Evolutionary conservation across 495 filamentous ascomycete genomes (phyloP), one percentile per base, ranked within the genome.

Genomic region (Halenospora varia): DNA sequence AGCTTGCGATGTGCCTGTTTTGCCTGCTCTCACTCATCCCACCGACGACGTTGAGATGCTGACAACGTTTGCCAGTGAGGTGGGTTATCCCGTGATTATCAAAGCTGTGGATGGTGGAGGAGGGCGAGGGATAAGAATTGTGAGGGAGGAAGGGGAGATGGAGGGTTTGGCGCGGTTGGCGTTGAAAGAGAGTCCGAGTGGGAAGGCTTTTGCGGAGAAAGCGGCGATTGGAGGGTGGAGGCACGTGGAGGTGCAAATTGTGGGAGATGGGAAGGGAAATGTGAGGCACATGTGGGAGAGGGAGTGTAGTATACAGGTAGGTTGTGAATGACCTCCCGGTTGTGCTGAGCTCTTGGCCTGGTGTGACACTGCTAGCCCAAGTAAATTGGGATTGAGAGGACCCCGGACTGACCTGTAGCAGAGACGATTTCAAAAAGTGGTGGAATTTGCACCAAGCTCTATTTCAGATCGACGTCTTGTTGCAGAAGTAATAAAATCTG

Each of bases 381-480:
- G n/a, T n/a, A n/a, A n/a, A n/a, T n/a, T n/a, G n/a, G n/a, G n/a
- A n/a, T n/a, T n/a, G n/a, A n/a, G n/a, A n/a, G n/a, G n/a, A n/a
- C n/a, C n/a, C n/a, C n/a, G n/a, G n/a, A n/a, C n/a, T n/a, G n/a
- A n/a, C n/a, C n/a, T n/a, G n/a, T n/a, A n/a, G n/a, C n/a, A n/a
- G n/a, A n/a, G n/a, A n/a, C n/a, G n/a, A n/a, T 79, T 78, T 60
- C 78, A 82, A 58, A 81, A 81, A 48, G 80, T 85, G 11, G 77
- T 87, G 24, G 83, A 82, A 29, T 63, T 63, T 39, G 65, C 65
- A 15, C 65, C 67, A 9, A 62, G 58, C 40, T 65, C 65, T 4
- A 62, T 68, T 26, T 15, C 62, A 29, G 64, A 74, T 57, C 54
- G 66, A 20, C 50, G 52, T 18, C 55, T 68, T 22, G 63, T 68